phyloP scores from a whole-genome alignment of 768 basidiomycete species.

The Artomyces pyxidatus region DNA sequence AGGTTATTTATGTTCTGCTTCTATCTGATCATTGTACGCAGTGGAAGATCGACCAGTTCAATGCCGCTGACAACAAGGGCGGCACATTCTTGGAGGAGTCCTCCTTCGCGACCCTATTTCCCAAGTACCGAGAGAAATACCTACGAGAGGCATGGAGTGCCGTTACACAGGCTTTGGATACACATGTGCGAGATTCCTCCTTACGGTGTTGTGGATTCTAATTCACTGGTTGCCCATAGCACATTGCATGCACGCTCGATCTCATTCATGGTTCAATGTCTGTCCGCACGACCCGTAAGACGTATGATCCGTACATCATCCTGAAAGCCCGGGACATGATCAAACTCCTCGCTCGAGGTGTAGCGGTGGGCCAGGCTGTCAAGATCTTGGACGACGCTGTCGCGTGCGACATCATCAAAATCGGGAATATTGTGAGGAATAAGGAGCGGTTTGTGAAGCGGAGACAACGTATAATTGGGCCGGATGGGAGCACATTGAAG shows the following conservation, averaged over 20 bases:
- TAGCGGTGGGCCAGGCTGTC: constrained; percentile 75
- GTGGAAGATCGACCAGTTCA: constrained; percentile 88
- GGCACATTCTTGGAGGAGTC: constrained; percentile 92
- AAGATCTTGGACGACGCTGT: constrained; percentile 86
- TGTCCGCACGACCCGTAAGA: constrained; percentile 93
- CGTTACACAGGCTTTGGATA: constrained; percentile 76
- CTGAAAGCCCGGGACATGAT: constrained; percentile 95
- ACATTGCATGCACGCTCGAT: constrained; percentile 86
- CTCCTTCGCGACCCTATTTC: constrained; percentile 95
- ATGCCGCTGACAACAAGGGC: constrained; percentile 64
- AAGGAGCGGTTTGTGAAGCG: constrained; percentile 96
- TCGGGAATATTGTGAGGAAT: constrained; percentile 88
- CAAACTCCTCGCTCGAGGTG: constrained; percentile 90
- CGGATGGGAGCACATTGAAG: constrained; percentile 95
- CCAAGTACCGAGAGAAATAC: constrained; percentile 97
- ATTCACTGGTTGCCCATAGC: too few relatives aligned
- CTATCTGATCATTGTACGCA: constrained; percentile 5
- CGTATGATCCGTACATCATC: constrained; percentile 93
- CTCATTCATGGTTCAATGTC: constrained; percentile 97
- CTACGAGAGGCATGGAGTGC: constrained; percentile 91
- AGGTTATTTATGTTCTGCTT: neutral
- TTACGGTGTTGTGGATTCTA: too few relatives aligned
- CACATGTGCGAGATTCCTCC: constrained; percentile 63
- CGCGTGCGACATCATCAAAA: constrained; percentile 97
- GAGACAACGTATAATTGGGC: constrained; percentile 93